Conservation (phyloP, 805 yeast genomes). For the Suhomyces pyralidae region DNA sequence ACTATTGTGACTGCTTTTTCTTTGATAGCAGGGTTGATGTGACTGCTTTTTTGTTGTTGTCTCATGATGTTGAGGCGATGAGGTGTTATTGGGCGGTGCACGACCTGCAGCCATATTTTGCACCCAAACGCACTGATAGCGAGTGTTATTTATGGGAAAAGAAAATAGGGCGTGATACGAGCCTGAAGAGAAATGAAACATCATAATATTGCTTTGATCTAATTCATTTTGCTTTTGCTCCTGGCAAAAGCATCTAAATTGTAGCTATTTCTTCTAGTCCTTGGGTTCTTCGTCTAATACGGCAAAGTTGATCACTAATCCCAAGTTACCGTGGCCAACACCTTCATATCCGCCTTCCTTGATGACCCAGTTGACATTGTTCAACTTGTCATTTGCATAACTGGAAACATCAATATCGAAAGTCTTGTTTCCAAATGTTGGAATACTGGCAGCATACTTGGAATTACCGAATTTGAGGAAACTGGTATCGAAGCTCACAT, state of each 20-base stretch:
- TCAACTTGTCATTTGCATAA: constrained; percentile 42
- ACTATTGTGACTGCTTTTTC: constrained; percentile 21
- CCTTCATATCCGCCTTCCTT: constrained; percentile 36
- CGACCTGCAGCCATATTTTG: background rate
- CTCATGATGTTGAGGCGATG: constrained; percentile 3
- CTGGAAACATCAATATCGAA: constrained; percentile 42
- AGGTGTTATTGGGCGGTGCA: background rate
- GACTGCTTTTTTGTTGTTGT: constrained; percentile 16
- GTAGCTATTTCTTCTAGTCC: background rate
- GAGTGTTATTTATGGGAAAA: background rate
- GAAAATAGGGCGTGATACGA: background rate
- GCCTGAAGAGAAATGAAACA: background rate
- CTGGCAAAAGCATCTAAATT: background rate
- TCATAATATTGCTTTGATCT: background rate
- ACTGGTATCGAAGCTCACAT: constrained; percentile 54
- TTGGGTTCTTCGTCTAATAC: constrained; percentile 28
- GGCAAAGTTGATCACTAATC: constrained; percentile 37
- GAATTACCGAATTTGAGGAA: constrained; percentile 50
- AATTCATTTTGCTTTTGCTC: background rate
- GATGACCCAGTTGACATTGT: constrained; percentile 46
- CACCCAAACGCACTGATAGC: background rate
- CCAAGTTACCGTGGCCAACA: constrained; percentile 29
- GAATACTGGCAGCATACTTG: constrained; percentile 50
- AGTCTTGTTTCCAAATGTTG: constrained; percentile 43
- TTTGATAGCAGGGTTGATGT: constrained; percentile 8